Percentiles rank a stretch among this genome's conserved stretches.
phyloP scores from a whole-genome alignment of 2,329 filamentous ascomycete species.

The Clonostachys rosea region DNA sequence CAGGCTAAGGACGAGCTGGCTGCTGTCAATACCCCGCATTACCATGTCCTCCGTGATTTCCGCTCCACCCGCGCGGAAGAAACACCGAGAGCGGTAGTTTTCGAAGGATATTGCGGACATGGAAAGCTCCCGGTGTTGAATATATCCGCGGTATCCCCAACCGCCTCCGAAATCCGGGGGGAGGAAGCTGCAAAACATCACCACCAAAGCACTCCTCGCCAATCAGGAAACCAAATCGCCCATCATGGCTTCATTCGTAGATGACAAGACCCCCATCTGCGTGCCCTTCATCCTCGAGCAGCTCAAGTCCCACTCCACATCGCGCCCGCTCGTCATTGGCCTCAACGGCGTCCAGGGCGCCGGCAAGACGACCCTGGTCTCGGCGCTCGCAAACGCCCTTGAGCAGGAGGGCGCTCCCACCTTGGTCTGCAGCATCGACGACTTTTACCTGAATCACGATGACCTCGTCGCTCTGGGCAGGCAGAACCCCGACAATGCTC shows the following conservation, averaged over 20 bases:
- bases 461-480: slow-evolving; percentile 63
- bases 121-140: too few species aligned
- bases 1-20: too few species aligned
- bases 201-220: background rate
- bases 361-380: slow-evolving; percentile 86
- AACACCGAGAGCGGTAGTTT: too few species aligned
- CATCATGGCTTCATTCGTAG: slow-evolving; percentile 40
- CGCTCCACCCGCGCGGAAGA: too few species aligned
- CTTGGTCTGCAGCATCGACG: slow-evolving; percentile 78
- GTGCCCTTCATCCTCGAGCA: slow-evolving; percentile 70
- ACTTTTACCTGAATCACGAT: slow-evolving; percentile 76
- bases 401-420: slow-evolving; percentile 54
- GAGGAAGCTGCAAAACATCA: background rate
- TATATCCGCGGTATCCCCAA: background rate
- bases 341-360: slow-evolving; percentile 90
- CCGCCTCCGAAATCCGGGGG: background rate
- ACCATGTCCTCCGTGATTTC: too few species aligned
- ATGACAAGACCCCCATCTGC: slow-evolving; percentile 76
- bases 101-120: too few species aligned
- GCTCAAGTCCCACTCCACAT: slow-evolving; percentile 40
- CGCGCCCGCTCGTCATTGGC: slow-evolving; percentile 72
- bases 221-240: background rate
- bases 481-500: slow-evolving; percentile 63
- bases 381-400: slow-evolving; percentile 58
- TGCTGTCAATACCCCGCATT: too few species aligned